Percentiles rank a stretch among this genome's conserved stretches.
Evolutionary conservation across 2,329 filamentous ascomycete species (phyloP).

Genomic region (Talaromyces sp.): DNA sequence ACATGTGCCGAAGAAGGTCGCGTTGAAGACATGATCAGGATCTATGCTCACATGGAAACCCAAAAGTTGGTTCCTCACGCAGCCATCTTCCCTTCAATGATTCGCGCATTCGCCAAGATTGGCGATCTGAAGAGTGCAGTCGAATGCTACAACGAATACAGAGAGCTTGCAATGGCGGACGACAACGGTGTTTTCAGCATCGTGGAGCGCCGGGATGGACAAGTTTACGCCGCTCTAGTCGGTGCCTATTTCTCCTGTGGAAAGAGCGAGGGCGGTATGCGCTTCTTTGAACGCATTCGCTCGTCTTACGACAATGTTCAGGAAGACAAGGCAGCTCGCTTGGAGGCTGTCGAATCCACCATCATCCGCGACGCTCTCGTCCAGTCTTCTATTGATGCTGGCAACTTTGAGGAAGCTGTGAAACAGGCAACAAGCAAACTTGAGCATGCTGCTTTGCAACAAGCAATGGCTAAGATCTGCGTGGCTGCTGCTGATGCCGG

Average conservation of each 20-base stretch:
- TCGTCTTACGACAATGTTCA: conserved; percentile 51
- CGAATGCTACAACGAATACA: conserved; percentile 95
- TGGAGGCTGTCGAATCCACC: conserved; percentile 65
- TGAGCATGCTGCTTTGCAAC: conserved; percentile 59
- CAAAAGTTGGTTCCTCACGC: conserved; percentile 72
- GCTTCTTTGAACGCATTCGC: conserved; percentile 80
- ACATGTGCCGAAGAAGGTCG: conserved; percentile 81
- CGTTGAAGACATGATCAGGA: conserved; percentile 81
- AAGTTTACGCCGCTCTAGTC: conserved; percentile 89
- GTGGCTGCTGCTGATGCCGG: conserved; percentile 77
- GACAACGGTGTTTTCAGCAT: conserved; percentile 70
- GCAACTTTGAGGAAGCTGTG: conserved; percentile 71
- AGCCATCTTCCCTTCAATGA: conserved; percentile 87
- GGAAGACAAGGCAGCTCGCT: conserved; percentile 56
- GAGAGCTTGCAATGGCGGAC: conserved; percentile 78
- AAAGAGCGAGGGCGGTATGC: conserved; percentile 75
- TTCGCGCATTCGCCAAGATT: conserved; percentile 80
- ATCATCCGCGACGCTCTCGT: conserved; percentile 75
- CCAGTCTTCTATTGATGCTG: conserved; percentile 69
- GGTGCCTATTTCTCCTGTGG: conserved; percentile 82
- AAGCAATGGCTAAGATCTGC: conserved; percentile 71
- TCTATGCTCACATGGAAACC: conserved; percentile 89
- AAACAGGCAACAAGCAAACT: conserved; percentile 63
- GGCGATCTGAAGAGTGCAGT: conserved; percentile 85
- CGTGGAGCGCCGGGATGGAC: conserved; percentile 70